Base-by-base conservation (phyloP, 2,329 filamentous ascomycete species). In the Geoglossum cookeanum region DNA sequence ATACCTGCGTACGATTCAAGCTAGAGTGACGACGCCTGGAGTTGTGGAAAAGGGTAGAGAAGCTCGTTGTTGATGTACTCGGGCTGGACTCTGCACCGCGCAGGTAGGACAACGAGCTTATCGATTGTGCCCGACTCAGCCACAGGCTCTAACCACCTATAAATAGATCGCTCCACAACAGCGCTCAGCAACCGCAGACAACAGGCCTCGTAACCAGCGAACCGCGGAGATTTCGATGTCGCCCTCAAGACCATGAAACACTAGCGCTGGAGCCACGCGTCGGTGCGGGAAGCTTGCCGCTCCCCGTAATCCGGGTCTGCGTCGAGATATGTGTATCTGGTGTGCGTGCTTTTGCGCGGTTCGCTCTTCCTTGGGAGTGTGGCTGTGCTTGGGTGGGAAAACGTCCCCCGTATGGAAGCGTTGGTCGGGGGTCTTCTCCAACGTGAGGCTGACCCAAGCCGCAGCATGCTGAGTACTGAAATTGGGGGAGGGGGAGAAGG, bases 1-100 rank as follows among this genome's bases (percentile, higher is more conserved):
- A 95, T 95, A 11, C 53, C 35, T 52, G 22, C 17, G 33, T 39
- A 29, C 30, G 37, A 13, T 55, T 27, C 27, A 44, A 39, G 22
- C 48, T 52, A 3, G 32, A 3, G 32, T 22, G 48, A 33, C 22
- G 22, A 22, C 22, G 32, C 6, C 29, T 52, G 48, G 17, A 13
- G 15, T 33, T 32, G 27, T 11, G 11, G 7, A 13, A 33, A 52
- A 52, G 32, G 22, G 48, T 15, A 33, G 13, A 22, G 22, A 22
- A 22, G 22, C 22, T 30, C 11, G 48, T n/a, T 27, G 48, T 30
- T 49, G 7, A 49, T 32, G 4, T 49, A 29, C n/a, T 22, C 17
- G 17, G 9, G n/a, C 39, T 44, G 22, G 22, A 22, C 22, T 22
- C 22, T 22, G 22, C 22, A 22, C 22, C 22, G 22, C 22, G 22